These are phyloP conservation scores for Heracleum sosnowskyi DNA, from an alignment of 129 eudicot genomes.

Conservation along the genomic window DNA sequence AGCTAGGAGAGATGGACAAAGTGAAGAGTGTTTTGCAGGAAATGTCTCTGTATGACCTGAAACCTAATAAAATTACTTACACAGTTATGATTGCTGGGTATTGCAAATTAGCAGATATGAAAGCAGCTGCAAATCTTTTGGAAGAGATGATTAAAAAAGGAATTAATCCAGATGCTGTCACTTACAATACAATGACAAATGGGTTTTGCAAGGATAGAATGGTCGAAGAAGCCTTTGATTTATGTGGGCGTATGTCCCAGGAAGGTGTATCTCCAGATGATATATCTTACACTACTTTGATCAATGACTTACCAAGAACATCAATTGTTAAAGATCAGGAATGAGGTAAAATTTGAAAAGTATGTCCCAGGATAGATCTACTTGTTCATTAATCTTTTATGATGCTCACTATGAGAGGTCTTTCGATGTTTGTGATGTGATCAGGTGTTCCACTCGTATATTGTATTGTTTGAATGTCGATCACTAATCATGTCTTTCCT, in stretches of 20 bases:
- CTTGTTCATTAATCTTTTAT: slow-evolving; percentile 21
- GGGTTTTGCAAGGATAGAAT: slow-evolving; percentile 58
- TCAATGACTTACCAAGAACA: slow-evolving; percentile 36
- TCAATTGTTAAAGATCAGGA: slow-evolving; percentile 28
- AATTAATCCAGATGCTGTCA: slow-evolving; percentile 61
- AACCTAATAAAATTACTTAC: slow-evolving; percentile 66
- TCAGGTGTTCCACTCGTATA: not conserved
- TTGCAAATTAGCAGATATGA: slow-evolving; percentile 43
- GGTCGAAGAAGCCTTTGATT: slow-evolving; percentile 39
- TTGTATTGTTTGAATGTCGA: not conserved
- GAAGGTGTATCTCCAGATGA: slow-evolving; percentile 56
- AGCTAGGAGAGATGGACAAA: slow-evolving; percentile 65
- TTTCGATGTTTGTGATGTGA: not conserved
- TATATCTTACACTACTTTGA: slow-evolving; percentile 48
- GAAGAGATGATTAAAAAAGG: slow-evolving; percentile 60
- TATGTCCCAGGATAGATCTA: slow-evolving; percentile 26
- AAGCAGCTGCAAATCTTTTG: slow-evolving; percentile 47
- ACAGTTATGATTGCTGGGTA: slow-evolving; percentile 63
- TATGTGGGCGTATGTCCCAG: slow-evolving; percentile 43
- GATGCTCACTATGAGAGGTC: not conserved
- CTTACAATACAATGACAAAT: slow-evolving; percentile 48
- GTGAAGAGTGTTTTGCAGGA: slow-evolving; percentile 37
- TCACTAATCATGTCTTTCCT: slow-evolving; percentile 13
- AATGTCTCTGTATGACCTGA: slow-evolving; percentile 41
- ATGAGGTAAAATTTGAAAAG: slow-evolving; percentile 28